Evolutionary conservation across 768 basidiomycete species (phyloP).

Genomic region (Phylloporus arenicola): DNA sequence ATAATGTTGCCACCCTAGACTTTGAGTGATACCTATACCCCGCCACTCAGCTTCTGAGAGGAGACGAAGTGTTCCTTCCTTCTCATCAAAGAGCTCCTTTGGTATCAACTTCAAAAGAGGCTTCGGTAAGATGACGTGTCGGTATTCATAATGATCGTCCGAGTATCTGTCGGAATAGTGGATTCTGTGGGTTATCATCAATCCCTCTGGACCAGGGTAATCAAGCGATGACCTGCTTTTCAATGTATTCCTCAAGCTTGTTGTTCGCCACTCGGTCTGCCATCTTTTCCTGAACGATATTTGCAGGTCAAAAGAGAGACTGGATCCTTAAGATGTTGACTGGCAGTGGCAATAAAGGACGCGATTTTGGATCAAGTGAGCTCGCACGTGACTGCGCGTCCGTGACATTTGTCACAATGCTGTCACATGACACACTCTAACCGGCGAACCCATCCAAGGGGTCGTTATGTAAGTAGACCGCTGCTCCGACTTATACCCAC

Average conservation of each 20-base stretch:
- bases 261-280: conserved; percentile 36
- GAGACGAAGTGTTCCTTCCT: conserved; percentile 75
- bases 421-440: conserved; percentile 12
- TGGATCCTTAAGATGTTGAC: neutral
- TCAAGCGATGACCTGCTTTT: conserved; percentile 49
- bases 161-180: conserved; percentile 90
- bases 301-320: conserved; percentile 4
- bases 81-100: conserved; percentile 74
- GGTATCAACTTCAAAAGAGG: conserved; percentile 91
- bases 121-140: conserved; percentile 95
- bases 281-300: conserved; percentile 16
- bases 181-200: conserved; percentile 46
- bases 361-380: conserved; percentile 7
- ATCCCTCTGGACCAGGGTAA: conserved; percentile 13
- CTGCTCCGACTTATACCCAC: too few relatives aligned
- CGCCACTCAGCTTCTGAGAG: conserved; percentile 90
- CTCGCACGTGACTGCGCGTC: conserved; percentile 23
- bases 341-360: neutral
- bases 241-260: conserved; percentile 72
- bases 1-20: conserved; percentile 95
- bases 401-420: conserved; percentile 9
- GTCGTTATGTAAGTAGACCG: too few relatives aligned
- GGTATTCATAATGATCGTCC: conserved; percentile 91
- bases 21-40: conserved; percentile 93
- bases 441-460: too few relatives aligned